These are phyloP conservation scores for Coffea canephora DNA, from an alignment of 257 asterid species.

Conservation along the genomic window DNA sequence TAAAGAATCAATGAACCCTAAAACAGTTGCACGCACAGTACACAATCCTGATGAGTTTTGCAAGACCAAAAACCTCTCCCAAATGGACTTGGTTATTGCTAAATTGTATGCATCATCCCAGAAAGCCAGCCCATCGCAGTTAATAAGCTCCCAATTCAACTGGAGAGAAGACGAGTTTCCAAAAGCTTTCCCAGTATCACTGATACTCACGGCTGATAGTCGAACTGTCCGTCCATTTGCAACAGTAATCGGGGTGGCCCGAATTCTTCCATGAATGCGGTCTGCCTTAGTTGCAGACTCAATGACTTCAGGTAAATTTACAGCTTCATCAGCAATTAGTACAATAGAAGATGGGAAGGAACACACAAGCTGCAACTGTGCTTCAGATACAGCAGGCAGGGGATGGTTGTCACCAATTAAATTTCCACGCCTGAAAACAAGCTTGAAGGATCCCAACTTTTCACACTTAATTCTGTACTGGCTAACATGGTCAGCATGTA, in stretches of 20 bases:
- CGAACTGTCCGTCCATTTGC: constrained; percentile 86
- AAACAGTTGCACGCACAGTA: constrained; percentile 55
- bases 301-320: constrained; percentile 51
- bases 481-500: constrained; percentile 43
- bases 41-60: constrained; percentile 76
- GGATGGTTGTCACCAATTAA: constrained; percentile 69
- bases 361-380: constrained; percentile 55
- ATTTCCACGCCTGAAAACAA: constrained; percentile 77
- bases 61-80: constrained; percentile 81
- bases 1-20: constrained; percentile 41
- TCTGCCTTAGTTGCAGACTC: constrained; percentile 65
- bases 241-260: constrained; percentile 61
- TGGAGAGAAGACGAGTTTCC: constrained; percentile 82
- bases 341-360: constrained; percentile 70
- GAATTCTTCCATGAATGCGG: constrained; percentile 58
- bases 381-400: constrained; percentile 78
- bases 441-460: constrained; percentile 59
- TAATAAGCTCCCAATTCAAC: constrained; percentile 64
- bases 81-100: constrained; percentile 45
- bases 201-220: constrained; percentile 72
- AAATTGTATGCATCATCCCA: constrained; percentile 48
- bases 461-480: constrained; percentile 67
- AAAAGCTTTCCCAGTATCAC: constrained; percentile 69
- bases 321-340: constrained; percentile 66
- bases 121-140: constrained; percentile 64